Evolutionary conservation across 2,329 filamentous ascomycete genomes (phyloP).

Genomic region (Chaetothyriales sp.): DNA sequence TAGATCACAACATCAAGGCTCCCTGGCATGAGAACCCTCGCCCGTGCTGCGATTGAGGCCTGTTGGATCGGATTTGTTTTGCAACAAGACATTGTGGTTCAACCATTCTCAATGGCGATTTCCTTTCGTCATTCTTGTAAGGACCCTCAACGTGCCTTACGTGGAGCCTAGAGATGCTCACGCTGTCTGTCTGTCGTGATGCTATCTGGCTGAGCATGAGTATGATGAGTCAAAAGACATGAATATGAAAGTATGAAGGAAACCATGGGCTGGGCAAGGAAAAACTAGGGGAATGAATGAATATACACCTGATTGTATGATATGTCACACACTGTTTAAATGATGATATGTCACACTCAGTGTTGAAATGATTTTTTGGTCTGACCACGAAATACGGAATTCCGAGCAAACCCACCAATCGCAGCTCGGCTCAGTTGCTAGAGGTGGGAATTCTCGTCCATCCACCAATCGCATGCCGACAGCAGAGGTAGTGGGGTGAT

Average conservation of each 20-base stretch:
- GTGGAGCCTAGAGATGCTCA: conserved; percentile 3
- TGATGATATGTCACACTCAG: no score
- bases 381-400: no score
- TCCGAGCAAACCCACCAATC: neutral
- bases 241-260: no score
- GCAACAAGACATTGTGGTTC: conserved; percentile 69
- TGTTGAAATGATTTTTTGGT: no score
- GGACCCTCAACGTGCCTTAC: conserved; percentile 53
- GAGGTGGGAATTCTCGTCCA: neutral
- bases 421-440: neutral
- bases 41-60: conserved; percentile 43
- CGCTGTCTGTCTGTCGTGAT: neutral
- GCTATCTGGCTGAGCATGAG: neutral
- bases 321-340: no score
- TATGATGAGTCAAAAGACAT: neutral
- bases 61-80: conserved; percentile 60
- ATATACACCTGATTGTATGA: no score
- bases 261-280: neutral
- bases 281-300: neutral
- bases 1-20: conserved; percentile 60
- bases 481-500: neutral
- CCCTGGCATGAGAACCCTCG: conserved; percentile 26
- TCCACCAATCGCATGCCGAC: neutral
- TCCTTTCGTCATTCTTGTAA: conserved; percentile 19
- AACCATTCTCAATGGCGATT: conserved; percentile 45